Percentiles rank a stretch among this genome's conserved stretches.
Evolutionary conservation across 2,329 filamentous ascomycete species (phyloP).

Genomic region (Alternaria postmessia): DNA sequence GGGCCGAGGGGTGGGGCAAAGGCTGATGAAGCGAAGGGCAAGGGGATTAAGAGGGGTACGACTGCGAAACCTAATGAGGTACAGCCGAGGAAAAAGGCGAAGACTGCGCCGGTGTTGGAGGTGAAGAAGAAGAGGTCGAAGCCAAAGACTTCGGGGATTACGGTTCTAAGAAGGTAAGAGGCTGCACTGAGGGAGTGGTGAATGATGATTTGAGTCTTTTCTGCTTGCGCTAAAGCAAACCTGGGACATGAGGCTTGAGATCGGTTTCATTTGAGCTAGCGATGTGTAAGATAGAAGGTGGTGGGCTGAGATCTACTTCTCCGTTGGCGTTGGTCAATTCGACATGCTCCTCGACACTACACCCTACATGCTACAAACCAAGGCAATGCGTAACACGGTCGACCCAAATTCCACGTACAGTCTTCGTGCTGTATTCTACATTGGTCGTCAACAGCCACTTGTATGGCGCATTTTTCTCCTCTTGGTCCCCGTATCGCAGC

Average conservation of each 20-base stretch:
- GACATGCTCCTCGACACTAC: background rate
- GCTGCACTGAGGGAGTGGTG: background rate
- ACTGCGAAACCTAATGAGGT: slow-evolving; percentile 18
- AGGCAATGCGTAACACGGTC: background rate
- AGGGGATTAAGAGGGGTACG: slow-evolving; percentile 10
- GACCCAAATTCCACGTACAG: background rate
- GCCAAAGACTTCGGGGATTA: slow-evolving; percentile 1
- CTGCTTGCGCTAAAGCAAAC: background rate
- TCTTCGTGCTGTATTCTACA: background rate
- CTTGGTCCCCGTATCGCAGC: background rate
- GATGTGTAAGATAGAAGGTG: background rate
- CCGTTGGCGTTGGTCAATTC: background rate
- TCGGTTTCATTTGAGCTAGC: background rate
- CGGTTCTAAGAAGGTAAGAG: slow-evolving; percentile 7
- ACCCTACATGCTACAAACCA: background rate
- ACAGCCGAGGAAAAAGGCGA: slow-evolving; percentile 30
- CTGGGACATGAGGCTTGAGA: background rate
- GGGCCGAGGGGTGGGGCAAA: slow-evolving; percentile 10
- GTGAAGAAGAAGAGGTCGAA: slow-evolving; percentile 9
- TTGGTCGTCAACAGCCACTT: background rate
- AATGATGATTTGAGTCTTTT: background rate
- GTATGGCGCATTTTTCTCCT: background rate
- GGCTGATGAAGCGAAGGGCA: background rate
- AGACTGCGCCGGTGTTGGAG: slow-evolving; percentile 17
- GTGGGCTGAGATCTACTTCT: background rate